Evolutionary conservation across 768 basidiomycete genomes (phyloP).

Genomic region (Tulasnella sp.): DNA sequence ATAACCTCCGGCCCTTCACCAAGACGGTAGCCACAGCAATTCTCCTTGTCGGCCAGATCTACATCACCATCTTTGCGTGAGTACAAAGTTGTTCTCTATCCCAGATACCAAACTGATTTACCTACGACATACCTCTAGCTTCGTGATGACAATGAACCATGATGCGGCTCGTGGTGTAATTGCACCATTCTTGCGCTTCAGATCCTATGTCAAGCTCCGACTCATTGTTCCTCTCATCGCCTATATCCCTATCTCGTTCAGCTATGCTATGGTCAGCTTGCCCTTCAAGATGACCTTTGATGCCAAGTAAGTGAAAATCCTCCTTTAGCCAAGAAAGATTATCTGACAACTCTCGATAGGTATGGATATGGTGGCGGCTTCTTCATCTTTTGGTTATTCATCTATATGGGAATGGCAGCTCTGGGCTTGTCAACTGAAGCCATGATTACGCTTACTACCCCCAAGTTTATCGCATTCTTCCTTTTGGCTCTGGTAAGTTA

Average conservation of each 20-base stretch:
- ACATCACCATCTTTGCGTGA: slow-evolving; percentile 22
- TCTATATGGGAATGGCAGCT: slow-evolving; percentile 26
- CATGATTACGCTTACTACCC: slow-evolving; percentile 27
- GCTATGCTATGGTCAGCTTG: slow-evolving; percentile 34
- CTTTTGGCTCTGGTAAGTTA: slow-evolving; percentile 20
- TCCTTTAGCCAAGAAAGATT: slow-evolving; percentile 1
- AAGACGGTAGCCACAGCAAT: slow-evolving; percentile 30
- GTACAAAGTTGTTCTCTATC: not conserved
- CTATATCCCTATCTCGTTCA: slow-evolving; percentile 31
- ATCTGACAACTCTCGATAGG: not conserved
- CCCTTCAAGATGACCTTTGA: slow-evolving; percentile 34
- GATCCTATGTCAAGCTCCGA: slow-evolving; percentile 28
- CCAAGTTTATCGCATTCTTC: slow-evolving; percentile 28
- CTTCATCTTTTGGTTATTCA: slow-evolving; percentile 29
- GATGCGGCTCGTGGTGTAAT: slow-evolving; percentile 25
- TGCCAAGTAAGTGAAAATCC: slow-evolving; percentile 25
- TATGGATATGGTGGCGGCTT: slow-evolving; percentile 24
- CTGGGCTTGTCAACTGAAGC: slow-evolving; percentile 28
- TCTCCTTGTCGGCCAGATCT: slow-evolving; percentile 33
- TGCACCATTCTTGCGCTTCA: slow-evolving; percentile 29
- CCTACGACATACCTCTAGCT: slow-evolving; percentile 9
- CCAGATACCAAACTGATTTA: not conserved
- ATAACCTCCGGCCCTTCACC: slow-evolving; percentile 32
- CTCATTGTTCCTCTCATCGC: slow-evolving; percentile 27
- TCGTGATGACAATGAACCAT: slow-evolving; percentile 23